Evolutionary conservation across 768 basidiomycete genomes (phyloP).

Genomic region (Boletus coccyginus): DNA sequence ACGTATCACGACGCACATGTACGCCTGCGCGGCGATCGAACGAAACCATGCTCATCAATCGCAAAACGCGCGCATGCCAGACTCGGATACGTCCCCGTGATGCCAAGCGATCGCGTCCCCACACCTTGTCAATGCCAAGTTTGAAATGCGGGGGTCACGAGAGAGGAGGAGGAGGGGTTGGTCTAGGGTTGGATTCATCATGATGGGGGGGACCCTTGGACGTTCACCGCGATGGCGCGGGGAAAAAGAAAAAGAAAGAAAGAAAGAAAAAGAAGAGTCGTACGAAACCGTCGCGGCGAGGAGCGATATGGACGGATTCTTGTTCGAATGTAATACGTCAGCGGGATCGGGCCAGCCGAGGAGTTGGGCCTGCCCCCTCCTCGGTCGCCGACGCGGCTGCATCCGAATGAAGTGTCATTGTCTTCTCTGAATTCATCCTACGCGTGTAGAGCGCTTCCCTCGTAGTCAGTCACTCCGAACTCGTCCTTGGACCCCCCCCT

Average conservation of each 20-base stretch:
- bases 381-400: background rate
- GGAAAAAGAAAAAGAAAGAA: no score
- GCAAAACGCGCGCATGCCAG: constrained; percentile 5
- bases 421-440: no score
- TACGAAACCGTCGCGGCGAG: no score
- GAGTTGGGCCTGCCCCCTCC: background rate
- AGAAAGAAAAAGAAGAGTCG: no score
- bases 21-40: background rate
- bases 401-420: no score
- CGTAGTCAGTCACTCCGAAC: no score
- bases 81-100: background rate
- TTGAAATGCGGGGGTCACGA: no score
- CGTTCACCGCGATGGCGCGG: no score
- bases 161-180: no score
- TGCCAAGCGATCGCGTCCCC: background rate
- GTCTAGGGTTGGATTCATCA: no score
- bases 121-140: background rate
- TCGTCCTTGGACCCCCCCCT: background rate
- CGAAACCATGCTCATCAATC: background rate
- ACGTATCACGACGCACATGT: background rate
- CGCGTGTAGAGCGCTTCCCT: no score
- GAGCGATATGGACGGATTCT: background rate
- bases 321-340: background rate
- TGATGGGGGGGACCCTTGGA: no score
- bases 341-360: background rate